phyloP scores from a whole-genome alignment of 805 yeast species.

The Kodamaea hsintzibuensis region DNA sequence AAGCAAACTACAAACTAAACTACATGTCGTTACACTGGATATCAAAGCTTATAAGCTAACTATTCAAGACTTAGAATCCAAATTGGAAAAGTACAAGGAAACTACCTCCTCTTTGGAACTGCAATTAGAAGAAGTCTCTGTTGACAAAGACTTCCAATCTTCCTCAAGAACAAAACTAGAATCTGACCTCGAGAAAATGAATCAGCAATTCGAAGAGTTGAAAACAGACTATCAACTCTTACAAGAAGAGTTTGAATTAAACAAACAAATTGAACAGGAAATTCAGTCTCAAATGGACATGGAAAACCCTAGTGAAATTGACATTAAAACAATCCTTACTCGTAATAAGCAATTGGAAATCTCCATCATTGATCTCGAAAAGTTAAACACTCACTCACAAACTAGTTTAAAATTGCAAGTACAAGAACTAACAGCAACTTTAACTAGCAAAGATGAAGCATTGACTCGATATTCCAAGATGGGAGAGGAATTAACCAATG shows the following conservation, averaged over 20 bases:
- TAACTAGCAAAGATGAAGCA: slow-evolving; percentile 27
- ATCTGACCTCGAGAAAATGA: slow-evolving; percentile 24
- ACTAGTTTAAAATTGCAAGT: slow-evolving; percentile 22
- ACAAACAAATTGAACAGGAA: slow-evolving; percentile 38
- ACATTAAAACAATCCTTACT: slow-evolving; percentile 23
- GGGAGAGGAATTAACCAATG: not conserved
- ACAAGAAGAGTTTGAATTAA: slow-evolving; percentile 37
- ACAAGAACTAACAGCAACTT: slow-evolving; percentile 10
- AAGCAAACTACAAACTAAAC: slow-evolving; percentile 46
- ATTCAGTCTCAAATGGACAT: slow-evolving; percentile 20
- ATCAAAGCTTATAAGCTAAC: slow-evolving; percentile 20
- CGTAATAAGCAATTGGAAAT: slow-evolving; percentile 42
- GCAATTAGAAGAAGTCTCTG: slow-evolving; percentile 28
- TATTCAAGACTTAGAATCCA: slow-evolving; percentile 16
- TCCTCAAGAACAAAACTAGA: slow-evolving; percentile 33
- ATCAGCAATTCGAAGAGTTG: slow-evolving; percentile 30
- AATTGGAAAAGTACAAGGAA: slow-evolving; percentile 9
- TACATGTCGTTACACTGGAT: slow-evolving; percentile 34
- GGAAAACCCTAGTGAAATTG: slow-evolving; percentile 15
- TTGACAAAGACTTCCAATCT: slow-evolving; percentile 47
- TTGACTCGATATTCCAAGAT: slow-evolving; percentile 33
- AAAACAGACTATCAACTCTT: slow-evolving; percentile 30
- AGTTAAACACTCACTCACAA: slow-evolving; percentile 27
- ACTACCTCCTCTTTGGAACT: slow-evolving; percentile 18
- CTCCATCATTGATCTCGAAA: slow-evolving; percentile 38